A percentile compares a stretch with the other conserved stretches of the same genome.
Conservation (phyloP, 495 filamentous ascomycete genomes). For the Tuber indicum region DNA sequence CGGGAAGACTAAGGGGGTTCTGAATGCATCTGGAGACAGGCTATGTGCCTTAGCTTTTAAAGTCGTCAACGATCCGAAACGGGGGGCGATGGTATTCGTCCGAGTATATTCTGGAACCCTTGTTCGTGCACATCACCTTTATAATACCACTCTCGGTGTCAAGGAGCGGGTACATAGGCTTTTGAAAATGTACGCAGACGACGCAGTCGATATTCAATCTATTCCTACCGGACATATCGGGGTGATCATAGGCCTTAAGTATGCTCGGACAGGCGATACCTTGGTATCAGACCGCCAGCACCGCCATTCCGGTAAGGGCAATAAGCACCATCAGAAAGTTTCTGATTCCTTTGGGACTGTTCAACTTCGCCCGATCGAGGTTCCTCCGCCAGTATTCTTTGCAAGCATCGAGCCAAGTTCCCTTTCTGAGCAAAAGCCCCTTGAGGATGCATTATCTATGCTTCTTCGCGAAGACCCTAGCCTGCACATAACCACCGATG, state of each 20-base stretch:
- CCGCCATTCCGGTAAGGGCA: slow-evolving; percentile 14
- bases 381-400: slow-evolving; percentile 93
- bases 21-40: slow-evolving; percentile 53
- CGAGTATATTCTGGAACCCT: slow-evolving; percentile 84
- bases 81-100: slow-evolving; percentile 85
- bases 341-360: slow-evolving; percentile 46
- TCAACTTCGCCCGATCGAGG: slow-evolving; percentile 78
- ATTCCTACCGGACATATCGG: slow-evolving; percentile 87
- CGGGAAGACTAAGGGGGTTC: slow-evolving; percentile 48
- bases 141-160: slow-evolving; percentile 79
- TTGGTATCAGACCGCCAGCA: slow-evolving; percentile 52
- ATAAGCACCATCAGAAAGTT: slow-evolving; percentile 22
- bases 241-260: slow-evolving; percentile 86
- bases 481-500: slow-evolving; percentile 73
- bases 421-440: slow-evolving; percentile 65
- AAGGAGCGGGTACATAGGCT: slow-evolving; percentile 75
- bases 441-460: slow-evolving; percentile 66
- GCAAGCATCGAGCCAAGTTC: slow-evolving; percentile 82
- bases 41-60: slow-evolving; percentile 87
- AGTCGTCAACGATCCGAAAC: slow-evolving; percentile 78
- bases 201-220: slow-evolving; percentile 73
- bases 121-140: slow-evolving; percentile 63
- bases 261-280: slow-evolving; percentile 88
- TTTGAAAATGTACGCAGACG: slow-evolving; percentile 84
- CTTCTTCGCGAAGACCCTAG: slow-evolving; percentile 90